phyloP scores from a whole-genome alignment of 208 protist genomes.

The Leishmania lainsoni region DNA sequence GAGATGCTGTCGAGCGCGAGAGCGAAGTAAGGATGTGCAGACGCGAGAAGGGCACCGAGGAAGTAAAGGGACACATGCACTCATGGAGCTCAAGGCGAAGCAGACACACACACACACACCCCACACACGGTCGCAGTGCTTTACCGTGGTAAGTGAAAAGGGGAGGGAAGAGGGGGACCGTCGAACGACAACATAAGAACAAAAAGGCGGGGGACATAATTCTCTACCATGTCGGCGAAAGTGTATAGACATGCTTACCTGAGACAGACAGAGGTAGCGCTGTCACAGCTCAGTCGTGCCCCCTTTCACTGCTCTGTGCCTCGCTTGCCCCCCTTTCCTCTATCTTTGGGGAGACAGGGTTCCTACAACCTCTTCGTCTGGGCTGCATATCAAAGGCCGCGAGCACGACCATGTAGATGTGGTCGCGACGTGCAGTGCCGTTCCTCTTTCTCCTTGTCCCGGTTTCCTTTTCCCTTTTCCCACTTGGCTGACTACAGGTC shows the following conservation, averaged over 20 bases:
- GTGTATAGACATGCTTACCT: too few species aligned
- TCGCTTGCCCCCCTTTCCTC: too few species aligned
- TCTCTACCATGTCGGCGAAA: too few species aligned
- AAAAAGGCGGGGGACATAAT: background rate
- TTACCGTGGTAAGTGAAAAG: background rate
- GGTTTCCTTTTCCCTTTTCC: background rate
- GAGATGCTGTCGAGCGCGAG: too few species aligned
- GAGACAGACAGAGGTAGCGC: too few species aligned
- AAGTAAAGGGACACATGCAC: background rate
- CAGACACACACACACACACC: too few species aligned
- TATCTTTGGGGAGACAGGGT: background rate
- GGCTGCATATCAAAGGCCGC: background rate
- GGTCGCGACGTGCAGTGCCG: background rate
- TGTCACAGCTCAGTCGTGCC: background rate
- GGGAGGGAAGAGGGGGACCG: background rate
- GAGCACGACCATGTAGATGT: background rate
- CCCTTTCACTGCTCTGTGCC: too few species aligned
- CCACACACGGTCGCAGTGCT: background rate
- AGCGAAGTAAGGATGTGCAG: too few species aligned
- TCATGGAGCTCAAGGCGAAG: background rate
- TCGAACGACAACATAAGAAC: background rate
- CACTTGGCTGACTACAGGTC: constrained; percentile 56
- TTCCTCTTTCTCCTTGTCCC: background rate
- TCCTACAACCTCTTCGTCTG: background rate
- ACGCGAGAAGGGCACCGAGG: background rate